Evolutionary conservation across 129 eudicot genomes (phyloP).

Genomic region (Flaveria sonorensis): DNA sequence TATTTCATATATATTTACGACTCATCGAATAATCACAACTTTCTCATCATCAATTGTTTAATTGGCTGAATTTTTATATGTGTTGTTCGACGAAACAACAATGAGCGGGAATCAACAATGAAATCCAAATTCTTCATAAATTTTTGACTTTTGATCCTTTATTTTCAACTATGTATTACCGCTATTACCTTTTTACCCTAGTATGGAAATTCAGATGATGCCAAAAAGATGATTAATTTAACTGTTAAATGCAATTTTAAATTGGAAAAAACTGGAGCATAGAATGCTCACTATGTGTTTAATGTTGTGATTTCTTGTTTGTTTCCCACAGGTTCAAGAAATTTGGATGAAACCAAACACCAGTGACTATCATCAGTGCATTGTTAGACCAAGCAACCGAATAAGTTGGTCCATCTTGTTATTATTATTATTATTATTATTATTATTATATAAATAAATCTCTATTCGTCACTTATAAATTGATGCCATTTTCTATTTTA

Average conservation of each 20-base stretch:
- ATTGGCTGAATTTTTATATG: too few relatives aligned
- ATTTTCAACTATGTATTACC: too few relatives aligned
- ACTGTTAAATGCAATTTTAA: not conserved
- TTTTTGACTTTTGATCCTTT: constrained; percentile 19
- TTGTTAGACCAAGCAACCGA: constrained; percentile 59
- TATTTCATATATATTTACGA: too few relatives aligned
- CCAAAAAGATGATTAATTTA: constrained; percentile 15
- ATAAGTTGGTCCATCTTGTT: constrained; percentile 48
- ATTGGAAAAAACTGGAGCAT: not conserved
- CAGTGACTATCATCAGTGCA: constrained; percentile 59
- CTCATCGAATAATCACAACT: too few relatives aligned
- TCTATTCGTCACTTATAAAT: not conserved
- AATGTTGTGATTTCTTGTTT: constrained; percentile 30
- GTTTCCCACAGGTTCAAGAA: constrained; percentile 60
- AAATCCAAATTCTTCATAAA: constrained; percentile 5
- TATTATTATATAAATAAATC: not conserved
- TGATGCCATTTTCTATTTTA: not conserved
- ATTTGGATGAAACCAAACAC: constrained; percentile 92
- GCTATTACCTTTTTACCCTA: not conserved
- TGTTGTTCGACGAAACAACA: not conserved
- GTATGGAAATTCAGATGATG: not conserved
- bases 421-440: not conserved
- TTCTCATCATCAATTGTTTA: too few relatives aligned
- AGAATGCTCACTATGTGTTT: too few relatives aligned
- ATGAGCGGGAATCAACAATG: constrained; percentile 31